Evolutionary conservation across 495 filamentous ascomycete genomes (phyloP).

Genomic region (Hyaloscypha finlandica): DNA sequence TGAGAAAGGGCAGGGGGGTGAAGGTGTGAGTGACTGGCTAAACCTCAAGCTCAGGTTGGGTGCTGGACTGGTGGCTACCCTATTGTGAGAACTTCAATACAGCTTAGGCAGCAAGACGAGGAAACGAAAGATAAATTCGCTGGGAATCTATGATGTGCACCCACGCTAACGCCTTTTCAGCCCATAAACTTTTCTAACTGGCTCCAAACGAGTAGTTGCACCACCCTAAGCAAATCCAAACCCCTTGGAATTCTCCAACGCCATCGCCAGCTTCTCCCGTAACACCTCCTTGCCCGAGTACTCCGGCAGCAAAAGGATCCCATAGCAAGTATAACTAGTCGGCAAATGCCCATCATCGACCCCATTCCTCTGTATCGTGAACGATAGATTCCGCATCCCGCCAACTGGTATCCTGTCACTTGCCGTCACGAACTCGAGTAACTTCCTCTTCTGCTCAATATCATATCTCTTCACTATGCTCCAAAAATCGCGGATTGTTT

Average conservation of each 20-base stretch:
- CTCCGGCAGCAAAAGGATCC: conserved; percentile 79
- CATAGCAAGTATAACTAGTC: conserved; percentile 76
- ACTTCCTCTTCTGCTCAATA: conserved; percentile 63
- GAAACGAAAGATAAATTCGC: too few relatives aligned
- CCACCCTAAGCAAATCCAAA: conserved; percentile 60
- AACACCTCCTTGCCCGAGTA: conserved; percentile 70
- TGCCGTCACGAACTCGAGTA: conserved; percentile 94
- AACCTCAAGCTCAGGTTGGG: too few relatives aligned
- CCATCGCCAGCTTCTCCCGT: conserved; percentile 72
- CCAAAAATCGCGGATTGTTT: conserved; percentile 81
- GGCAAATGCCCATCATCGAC: conserved; percentile 42
- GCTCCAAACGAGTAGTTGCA: too few relatives aligned
- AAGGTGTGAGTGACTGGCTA: too few relatives aligned
- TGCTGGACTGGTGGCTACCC: too few relatives aligned
- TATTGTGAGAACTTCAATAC: too few relatives aligned
- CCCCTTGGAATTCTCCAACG: conserved; percentile 88
- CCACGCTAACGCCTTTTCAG: too few relatives aligned
- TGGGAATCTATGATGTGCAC: too few relatives aligned
- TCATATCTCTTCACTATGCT: conserved; percentile 67
- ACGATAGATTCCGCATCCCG: conserved; percentile 75
- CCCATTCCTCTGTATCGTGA: conserved; percentile 80
- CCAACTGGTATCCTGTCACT: conserved; percentile 88
- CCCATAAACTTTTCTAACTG: too few relatives aligned
- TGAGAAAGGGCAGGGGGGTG: too few relatives aligned
- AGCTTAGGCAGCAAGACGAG: too few relatives aligned